Base-by-base conservation (phyloP, 1,284 basidiomycete genomes). In the Sutorius eximius region DNA sequence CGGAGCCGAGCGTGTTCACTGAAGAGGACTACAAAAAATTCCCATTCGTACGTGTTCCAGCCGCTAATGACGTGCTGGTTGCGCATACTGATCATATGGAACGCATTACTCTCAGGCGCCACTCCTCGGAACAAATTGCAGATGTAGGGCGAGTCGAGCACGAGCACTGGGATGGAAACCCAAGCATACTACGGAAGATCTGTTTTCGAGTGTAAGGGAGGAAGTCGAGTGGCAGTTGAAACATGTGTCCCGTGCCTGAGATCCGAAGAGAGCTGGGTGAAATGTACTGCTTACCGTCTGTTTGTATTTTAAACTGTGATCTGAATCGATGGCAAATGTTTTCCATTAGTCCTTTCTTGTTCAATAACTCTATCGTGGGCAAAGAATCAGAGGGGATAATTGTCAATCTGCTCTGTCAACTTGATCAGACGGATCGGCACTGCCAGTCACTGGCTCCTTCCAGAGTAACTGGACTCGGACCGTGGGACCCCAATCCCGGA, bases 151-250 rank as follows among this genome's bases (percentile, higher is more conserved):
- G 2, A 80, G 76, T 55, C 72, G 80, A n/a, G 77, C 76, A 3
- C 77, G 78, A 51, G 67, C 73, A 3, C 73, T 88, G 44, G 85
- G 86, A 0, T 85, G 83, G 82, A 75, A 76, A 47, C 80, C 82
- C 2, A 73, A 61, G 32, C 70, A 78, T 53, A 74, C 73, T 3
- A 78, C 72, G 1, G 65, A 67, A 11, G 81, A 84, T 55, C 64
- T 85, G 54, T 58, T 81, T 42, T 73, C 67, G 6, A 78, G 77
- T 59, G 71, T 85, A 30, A 68, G 65, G 59, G 63, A 64, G 2
- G 80, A 83, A 53, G 71, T 78, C 1, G 70, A 77, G 54, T 68
- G 59, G 41, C 51, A 71, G 36, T 30, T 69, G 45, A 58, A 61
- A 27, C 46, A 58, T 15, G 5, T 29, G 2, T 8, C 50, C 1